Conservation (phyloP, 176 grass and related monocot species). For the Zoysia japonica region DNA sequence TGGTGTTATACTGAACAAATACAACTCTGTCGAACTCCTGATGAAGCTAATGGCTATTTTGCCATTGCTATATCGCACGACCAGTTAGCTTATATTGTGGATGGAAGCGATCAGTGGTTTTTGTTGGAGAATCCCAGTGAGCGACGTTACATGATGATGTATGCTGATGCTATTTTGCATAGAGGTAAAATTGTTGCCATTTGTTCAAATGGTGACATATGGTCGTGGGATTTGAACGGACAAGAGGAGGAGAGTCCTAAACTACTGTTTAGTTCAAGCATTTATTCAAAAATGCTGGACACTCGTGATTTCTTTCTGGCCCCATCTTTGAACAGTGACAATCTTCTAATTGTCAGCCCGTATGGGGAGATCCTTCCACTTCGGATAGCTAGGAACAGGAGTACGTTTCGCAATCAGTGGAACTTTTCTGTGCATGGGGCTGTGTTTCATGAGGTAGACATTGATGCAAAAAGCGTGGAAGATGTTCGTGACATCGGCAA, state of each 20-base stretch:
- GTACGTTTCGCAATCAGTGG: background rate
- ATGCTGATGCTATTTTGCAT: background rate
- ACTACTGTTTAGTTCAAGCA: background rate
- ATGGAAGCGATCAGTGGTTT: background rate
- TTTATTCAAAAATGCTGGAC: background rate
- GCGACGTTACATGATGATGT: background rate
- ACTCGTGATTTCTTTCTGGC: background rate
- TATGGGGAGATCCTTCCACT: background rate
- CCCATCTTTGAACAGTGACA: background rate
- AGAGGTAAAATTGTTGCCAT: conserved; percentile 1
- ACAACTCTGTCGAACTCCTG: background rate
- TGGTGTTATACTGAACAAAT: background rate
- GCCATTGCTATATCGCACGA: background rate
- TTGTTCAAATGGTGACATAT: background rate
- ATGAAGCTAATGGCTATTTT: conserved; percentile 1
- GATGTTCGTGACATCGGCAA: background rate
- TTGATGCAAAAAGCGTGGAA: background rate
- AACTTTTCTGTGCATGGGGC: background rate
- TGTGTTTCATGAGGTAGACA: background rate
- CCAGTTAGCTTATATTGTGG: background rate
- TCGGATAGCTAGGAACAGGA: background rate
- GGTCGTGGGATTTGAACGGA: conserved; percentile 17
- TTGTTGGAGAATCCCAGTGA: background rate
- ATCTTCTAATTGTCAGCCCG: background rate
- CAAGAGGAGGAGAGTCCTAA: background rate